These are phyloP conservation scores for Thinopyrum elongatum DNA, from an alignment of 176 grass and related monocot genomes.

Conservation along the genomic window DNA sequence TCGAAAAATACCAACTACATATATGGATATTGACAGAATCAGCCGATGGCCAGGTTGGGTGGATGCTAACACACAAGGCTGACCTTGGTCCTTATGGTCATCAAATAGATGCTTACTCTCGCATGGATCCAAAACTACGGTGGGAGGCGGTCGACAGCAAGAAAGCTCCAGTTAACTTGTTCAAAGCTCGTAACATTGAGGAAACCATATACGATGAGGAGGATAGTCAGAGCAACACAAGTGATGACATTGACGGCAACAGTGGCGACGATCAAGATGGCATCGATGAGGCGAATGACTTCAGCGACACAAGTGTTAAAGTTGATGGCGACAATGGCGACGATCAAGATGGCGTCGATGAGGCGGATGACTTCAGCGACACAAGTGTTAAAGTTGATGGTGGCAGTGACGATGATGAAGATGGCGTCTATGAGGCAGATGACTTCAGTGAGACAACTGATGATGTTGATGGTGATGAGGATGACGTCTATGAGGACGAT, in stretches of 20 bases:
- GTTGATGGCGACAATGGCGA: background rate
- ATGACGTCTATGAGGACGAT: no score
- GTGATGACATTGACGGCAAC: background rate
- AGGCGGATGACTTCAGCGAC: no score
- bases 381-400: no score
- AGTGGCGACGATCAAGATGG: background rate
- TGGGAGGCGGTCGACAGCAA: background rate
- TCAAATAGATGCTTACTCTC: no score
- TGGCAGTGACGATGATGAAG: no score
- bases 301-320: no score
- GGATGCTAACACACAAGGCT: background rate
- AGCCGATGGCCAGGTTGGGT: background rate
- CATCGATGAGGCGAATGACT: no score
- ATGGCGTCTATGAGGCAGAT: no score
- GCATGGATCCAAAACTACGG: background rate
- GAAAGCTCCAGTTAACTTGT: background rate
- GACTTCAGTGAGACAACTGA: no score
- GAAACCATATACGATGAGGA: no score
- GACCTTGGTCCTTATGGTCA: background rate
- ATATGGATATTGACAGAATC: background rate
- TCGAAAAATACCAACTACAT: background rate
- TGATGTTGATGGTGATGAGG: no score
- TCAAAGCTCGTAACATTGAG: background rate
- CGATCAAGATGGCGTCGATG: background rate
- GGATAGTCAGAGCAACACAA: background rate